A percentile compares a stretch with the other conserved stretches of the same genome.
Evolutionary conservation across 2,329 filamentous ascomycete genomes (phyloP).

Genomic region (Penicillium sp.): DNA sequence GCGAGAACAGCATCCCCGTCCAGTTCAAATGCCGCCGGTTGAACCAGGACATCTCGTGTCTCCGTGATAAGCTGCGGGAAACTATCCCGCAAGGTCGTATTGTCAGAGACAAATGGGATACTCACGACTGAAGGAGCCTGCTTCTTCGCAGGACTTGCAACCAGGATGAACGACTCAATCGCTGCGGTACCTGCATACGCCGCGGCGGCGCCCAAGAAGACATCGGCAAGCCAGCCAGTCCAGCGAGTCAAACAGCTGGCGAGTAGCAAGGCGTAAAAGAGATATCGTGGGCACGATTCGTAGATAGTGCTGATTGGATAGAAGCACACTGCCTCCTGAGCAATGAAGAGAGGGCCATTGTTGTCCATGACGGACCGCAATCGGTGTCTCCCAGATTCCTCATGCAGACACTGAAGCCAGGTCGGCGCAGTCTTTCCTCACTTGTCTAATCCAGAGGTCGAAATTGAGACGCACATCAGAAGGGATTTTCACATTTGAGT

Average conservation of each 20-base stretch:
- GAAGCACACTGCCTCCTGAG: slow-evolving; percentile 30
- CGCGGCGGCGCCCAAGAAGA: slow-evolving; percentile 33
- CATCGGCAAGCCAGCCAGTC: slow-evolving; percentile 33
- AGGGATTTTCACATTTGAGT: not conserved
- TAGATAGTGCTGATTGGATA: slow-evolving; percentile 37
- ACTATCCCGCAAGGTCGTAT: slow-evolving; percentile 10
- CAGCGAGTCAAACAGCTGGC: slow-evolving; percentile 29
- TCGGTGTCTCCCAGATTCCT: not conserved
- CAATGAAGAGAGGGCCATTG: slow-evolving; percentile 25
- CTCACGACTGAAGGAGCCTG: slow-evolving; percentile 16
- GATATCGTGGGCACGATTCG: slow-evolving; percentile 32
- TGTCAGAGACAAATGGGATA: slow-evolving; percentile 22
- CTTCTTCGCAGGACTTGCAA: slow-evolving; percentile 17
- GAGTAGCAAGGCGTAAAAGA: slow-evolving; percentile 33
- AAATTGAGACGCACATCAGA: not conserved
- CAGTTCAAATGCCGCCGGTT: slow-evolving; percentile 31
- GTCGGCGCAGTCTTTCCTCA: not conserved
- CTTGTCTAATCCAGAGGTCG: not conserved
- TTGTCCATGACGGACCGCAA: slow-evolving; percentile 6
- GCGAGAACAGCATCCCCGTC: slow-evolving; percentile 35
- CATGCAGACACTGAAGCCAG: not conserved
- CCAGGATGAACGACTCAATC: slow-evolving; percentile 33
- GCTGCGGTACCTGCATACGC: slow-evolving; percentile 34
- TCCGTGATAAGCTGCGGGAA: slow-evolving; percentile 26
- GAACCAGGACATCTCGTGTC: slow-evolving; percentile 17